Conservation (phyloP, 768 basidiomycete genomes). For the Daedaleopsis sinensis region DNA sequence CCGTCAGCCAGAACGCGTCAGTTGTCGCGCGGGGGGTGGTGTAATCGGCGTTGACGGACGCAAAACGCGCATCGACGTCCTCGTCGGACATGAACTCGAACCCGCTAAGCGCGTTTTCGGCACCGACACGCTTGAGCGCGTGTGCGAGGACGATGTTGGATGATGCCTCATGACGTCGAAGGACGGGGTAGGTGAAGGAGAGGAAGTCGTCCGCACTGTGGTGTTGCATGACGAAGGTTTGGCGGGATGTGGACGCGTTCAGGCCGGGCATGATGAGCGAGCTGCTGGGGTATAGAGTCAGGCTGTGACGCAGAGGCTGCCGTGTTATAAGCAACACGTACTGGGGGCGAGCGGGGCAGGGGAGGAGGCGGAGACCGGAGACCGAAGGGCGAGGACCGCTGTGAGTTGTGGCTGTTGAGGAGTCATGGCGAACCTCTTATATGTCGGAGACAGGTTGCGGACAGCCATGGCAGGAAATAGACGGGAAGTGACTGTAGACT, state of each 20-base stretch:
- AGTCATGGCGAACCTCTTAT: conserved; percentile 9
- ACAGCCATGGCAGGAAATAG: conserved; percentile 19
- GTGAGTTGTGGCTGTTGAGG: not conserved
- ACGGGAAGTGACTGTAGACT: conserved; percentile 14
- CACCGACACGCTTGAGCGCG: conserved; percentile 45
- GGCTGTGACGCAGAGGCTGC: not conserved
- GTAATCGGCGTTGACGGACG: conserved; percentile 26
- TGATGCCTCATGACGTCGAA: conserved; percentile 47
- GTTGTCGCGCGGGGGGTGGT: conserved; percentile 22
- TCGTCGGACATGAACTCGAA: conserved; percentile 38
- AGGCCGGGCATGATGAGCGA: conserved; percentile 36
- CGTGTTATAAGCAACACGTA: not conserved
- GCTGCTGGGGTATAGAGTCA: not conserved
- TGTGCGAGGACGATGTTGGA: conserved; percentile 57
- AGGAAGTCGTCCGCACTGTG: conserved; percentile 44
- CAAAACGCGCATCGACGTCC: conserved; percentile 34
- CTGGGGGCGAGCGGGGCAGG: not conserved
- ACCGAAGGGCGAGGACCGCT: not conserved
- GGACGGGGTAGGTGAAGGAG: conserved; percentile 41
- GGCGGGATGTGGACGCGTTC: conserved; percentile 26
- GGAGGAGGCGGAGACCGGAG: not conserved
- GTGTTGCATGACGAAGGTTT: conserved; percentile 41
- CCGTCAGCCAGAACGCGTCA: conserved; percentile 51
- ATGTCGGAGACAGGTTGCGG: conserved; percentile 9
- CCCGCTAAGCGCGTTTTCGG: conserved; percentile 41